phyloP scores from a whole-genome alignment of 176 grass and related monocot genomes.

The Tillandsia fasciculata region DNA sequence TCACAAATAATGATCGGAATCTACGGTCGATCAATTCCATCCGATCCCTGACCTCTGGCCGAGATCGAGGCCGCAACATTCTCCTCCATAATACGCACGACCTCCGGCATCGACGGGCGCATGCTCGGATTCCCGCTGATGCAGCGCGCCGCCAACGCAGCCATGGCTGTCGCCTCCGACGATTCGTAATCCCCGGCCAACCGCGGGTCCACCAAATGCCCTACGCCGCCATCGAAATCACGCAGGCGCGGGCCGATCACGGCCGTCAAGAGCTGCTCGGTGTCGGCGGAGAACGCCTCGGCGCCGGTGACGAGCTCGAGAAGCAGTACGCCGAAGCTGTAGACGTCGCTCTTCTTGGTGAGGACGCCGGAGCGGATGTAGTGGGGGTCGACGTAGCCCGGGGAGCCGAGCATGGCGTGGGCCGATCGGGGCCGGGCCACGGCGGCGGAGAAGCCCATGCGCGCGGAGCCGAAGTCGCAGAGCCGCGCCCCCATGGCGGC shows the following conservation, averaged over 20 bases:
- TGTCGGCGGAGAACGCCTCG: constrained; percentile 62
- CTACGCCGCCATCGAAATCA: background rate
- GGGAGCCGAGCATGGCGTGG: constrained; percentile 65
- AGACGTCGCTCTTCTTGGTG: constrained; percentile 95
- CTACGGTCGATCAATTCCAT: background rate
- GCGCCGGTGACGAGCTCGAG: constrained; percentile 79
- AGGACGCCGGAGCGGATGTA: constrained; percentile 78
- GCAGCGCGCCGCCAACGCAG: constrained; percentile 37
- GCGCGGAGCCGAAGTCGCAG: constrained; percentile 90
- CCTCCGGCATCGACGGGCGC: constrained; percentile 65
- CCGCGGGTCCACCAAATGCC: constrained; percentile 36
- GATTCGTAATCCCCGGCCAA: constrained; percentile 35
- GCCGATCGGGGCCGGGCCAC: constrained; percentile 41
- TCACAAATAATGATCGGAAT: too few species aligned
- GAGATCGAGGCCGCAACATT: constrained; percentile 32
- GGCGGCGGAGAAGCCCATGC: constrained; percentile 80
- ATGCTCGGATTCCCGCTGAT: constrained; percentile 51
- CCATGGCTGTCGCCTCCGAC: constrained; percentile 30
- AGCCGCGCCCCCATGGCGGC: constrained; percentile 60
- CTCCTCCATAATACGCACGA: constrained; percentile 41
- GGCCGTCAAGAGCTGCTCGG: constrained; percentile 50
- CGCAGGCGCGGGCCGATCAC: constrained; percentile 37
- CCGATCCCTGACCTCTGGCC: constrained; percentile 35
- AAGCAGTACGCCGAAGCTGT: constrained; percentile 90
- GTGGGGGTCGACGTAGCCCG: constrained; percentile 89